Evolutionary conservation across 2,329 filamentous ascomycete species (phyloP), one percentile per base, ranked within the genome.

Genomic region (Penicillium paneum): DNA sequence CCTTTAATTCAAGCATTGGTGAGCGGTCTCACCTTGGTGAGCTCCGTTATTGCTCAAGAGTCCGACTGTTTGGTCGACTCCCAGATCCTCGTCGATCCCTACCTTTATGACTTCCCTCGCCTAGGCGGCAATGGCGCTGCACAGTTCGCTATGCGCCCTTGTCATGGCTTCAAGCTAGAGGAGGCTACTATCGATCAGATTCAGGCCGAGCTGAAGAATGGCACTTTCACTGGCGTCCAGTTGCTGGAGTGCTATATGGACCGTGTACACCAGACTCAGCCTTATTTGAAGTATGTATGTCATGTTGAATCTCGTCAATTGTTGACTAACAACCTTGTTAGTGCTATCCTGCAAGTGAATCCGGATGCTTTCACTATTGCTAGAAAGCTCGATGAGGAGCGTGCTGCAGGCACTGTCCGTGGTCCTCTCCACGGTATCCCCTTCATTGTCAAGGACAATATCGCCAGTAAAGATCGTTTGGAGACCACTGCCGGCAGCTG

Each of bases 371-470:
- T 87, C 32, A 60, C 71, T 21, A 89, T 90, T 52, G 88, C 88
- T 3, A 72, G 73, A 5, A 65, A 75, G 13, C 75, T 85, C 29
- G 88, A 91, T 62, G 67, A 65, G 0, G 87, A 91, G 70, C 80
- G 88, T 17, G 65, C 68, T 12, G 64, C 72, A 1, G 85, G 85
- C 24, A 76, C 74, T 36, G 69, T 85, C 10, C 80, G 85, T n/a
- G 81, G 87, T 1, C 83, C 83, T 1, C 77, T 92, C 1, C 88
- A 91, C 67, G 88, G 88, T 3, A 89, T 92, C 40, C 88, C 89
- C 0, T 89, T 89, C 67, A 76, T 87, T 2, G 82, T 90, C 59
- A 91, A 91, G 71, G 88, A 91, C 56, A 72, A 71, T 66, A 87
- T 89, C 51, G 85, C 79, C 24, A 84, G 81, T 8, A 84, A 83